A percentile compares a stretch with the other conserved stretches of the same genome.
phyloP scores from a whole-genome alignment of 1,139 yeast genomes.

The Yamadazyma diddensiae region DNA sequence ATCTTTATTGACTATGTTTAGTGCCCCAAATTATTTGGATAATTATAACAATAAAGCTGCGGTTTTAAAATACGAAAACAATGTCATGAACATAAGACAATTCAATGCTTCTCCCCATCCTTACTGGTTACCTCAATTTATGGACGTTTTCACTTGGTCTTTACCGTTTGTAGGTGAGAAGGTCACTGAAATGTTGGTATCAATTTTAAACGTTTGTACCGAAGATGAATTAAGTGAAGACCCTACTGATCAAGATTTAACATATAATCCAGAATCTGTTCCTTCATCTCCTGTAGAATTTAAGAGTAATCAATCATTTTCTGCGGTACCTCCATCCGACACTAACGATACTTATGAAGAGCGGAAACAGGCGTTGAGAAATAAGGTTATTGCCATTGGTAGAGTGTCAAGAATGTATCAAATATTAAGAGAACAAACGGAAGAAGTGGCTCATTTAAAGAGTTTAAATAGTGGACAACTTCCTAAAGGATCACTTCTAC shows the following conservation, averaged over 20 bases:
- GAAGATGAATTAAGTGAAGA: slow-evolving; percentile 91
- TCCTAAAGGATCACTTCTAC: slow-evolving; percentile 84
- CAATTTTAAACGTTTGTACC: slow-evolving; percentile 89
- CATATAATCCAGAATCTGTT: slow-evolving; percentile 11
- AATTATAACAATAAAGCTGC: slow-evolving; percentile 96
- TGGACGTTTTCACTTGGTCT: slow-evolving; percentile 98
- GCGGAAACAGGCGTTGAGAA: slow-evolving; percentile 65
- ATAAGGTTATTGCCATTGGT: slow-evolving; percentile 92
- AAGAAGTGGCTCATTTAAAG: slow-evolving; percentile 79
- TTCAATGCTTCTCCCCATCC: slow-evolving; percentile 94
- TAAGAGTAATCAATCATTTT: slow-evolving; percentile 8
- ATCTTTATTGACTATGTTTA: slow-evolving; percentile 83
- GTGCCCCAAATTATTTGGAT: slow-evolving; percentile 95
- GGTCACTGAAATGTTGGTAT: slow-evolving; percentile 88
- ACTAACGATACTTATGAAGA: slow-evolving; percentile 33
- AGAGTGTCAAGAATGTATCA: slow-evolving; percentile 92
- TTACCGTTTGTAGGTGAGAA: slow-evolving; percentile 97
- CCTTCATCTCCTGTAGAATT: slow-evolving; percentile 15
- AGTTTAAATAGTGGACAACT: slow-evolving; percentile 60
- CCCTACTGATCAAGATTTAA: slow-evolving; percentile 35
- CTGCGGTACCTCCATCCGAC: slow-evolving; percentile 10
- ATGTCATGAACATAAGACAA: slow-evolving; percentile 93
- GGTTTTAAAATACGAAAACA: slow-evolving; percentile 82
- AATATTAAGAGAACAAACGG: slow-evolving; percentile 85
- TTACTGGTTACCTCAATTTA: slow-evolving; percentile 93